These are phyloP conservation scores for Clavispora vitiphila DNA, from an alignment of 805 yeast species.

Conservation along the genomic window DNA sequence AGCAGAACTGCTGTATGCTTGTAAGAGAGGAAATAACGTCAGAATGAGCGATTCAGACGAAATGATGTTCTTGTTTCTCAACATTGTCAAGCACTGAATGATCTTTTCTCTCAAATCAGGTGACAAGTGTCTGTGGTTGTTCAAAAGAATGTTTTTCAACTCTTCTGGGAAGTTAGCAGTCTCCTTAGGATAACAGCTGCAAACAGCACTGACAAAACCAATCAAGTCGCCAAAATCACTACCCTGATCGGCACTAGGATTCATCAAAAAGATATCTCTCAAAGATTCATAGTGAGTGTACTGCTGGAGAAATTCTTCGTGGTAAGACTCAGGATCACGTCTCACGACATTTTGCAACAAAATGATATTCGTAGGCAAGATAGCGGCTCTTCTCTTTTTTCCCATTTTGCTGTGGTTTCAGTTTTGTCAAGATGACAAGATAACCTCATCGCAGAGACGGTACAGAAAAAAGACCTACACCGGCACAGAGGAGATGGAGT, in stretches of 20 bases:
- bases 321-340: slow-evolving; percentile 90
- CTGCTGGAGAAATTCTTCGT: slow-evolving; percentile 90
- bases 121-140: slow-evolving; percentile 74
- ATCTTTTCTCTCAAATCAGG: slow-evolving; percentile 90
- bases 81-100: slow-evolving; percentile 82
- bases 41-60: slow-evolving; percentile 77
- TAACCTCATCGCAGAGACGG: slow-evolving; percentile 10
- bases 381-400: slow-evolving; percentile 84
- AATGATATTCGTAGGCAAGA: slow-evolving; percentile 88
- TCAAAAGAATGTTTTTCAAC: slow-evolving; percentile 58
- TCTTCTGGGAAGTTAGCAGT: slow-evolving; percentile 83
- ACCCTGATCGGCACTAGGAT: slow-evolving; percentile 43
- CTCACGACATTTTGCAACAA: slow-evolving; percentile 87
- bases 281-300: slow-evolving; percentile 88
- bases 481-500: neutral
- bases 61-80: slow-evolving; percentile 79
- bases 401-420: slow-evolving; percentile 50
- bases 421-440: neutral
- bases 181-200: slow-evolving; percentile 83
- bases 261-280: slow-evolving; percentile 77
- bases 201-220: slow-evolving; percentile 89
- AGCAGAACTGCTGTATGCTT: slow-evolving; percentile 50
- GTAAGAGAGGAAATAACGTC: slow-evolving; percentile 80
- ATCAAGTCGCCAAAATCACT: slow-evolving; percentile 72
- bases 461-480: slow-evolving; percentile 1